Evolutionary conservation across 2,329 filamentous ascomycete species (phyloP), one percentile per base, ranked within the genome.

Genomic region (Apiospora marii): DNA sequence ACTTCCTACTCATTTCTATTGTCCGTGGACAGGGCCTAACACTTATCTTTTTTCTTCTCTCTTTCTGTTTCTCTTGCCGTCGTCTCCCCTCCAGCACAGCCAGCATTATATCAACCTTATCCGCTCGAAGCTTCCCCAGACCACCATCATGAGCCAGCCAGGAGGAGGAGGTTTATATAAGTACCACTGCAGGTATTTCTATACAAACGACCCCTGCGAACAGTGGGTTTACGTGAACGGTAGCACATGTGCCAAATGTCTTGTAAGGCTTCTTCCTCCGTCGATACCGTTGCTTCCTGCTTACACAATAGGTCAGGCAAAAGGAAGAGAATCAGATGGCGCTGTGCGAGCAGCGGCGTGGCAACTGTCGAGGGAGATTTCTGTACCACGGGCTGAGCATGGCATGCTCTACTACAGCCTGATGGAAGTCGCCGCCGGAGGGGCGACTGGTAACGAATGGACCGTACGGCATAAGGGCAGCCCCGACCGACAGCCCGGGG

Each of bases 381-480:
- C 82, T 70, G 84, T 87, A 27, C 86, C 87, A 68, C 81, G 82
- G 68, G 81, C 85, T 44, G 82, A 84, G 73, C 82, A 85, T 49
- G 87, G 86, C 14, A 79, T 84, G 30, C 75, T 88, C 61, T 83
- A 85, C 71, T 88, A 89, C 76, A 83, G 82, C 12, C 73, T 86
- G 69, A 85, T 87, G 84, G 85, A 87, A 73, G 79, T 86, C 61
- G 80, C 84, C 51, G 82, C 82, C 53, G 79, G 81, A 22, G 80
- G 78, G 71, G 81, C 83, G 64, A 76, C 81, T 1, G 81, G 82
- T 46, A 81, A 82, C 71, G 79, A 84, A 74, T 84, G 83, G 82
- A 80, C 80, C 22, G 76, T 86, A 22, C 41, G 41, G 10, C 8
- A 27, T 24, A 79, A 79, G 48, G 80, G 82, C 73, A 82, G 82